A percentile compares a stretch with the other conserved stretches of the same genome.
Evolutionary conservation across 305 asterid genomes (phyloP).

Genomic region (Fraxinus ornus): DNA sequence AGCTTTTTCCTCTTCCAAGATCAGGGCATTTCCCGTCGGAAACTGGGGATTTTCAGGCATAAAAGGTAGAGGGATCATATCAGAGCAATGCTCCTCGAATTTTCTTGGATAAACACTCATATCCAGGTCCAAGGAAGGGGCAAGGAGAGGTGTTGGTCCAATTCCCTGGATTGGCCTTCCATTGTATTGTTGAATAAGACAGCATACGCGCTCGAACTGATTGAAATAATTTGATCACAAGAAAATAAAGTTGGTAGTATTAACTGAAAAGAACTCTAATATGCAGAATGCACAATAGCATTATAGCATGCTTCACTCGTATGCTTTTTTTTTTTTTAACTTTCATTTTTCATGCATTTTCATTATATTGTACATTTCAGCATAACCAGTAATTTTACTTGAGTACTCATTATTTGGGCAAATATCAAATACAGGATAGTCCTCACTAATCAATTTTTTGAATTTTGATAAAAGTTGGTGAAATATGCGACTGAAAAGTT

Average conservation of each 20-base stretch:
- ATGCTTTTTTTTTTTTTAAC: not conserved
- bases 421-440: not conserved
- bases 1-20: constrained; percentile 70
- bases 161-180: constrained; percentile 54
- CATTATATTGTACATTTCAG: not conserved
- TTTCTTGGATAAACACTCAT: constrained; percentile 54
- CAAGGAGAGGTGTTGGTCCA: constrained; percentile 38
- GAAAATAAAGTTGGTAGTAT: not conserved
- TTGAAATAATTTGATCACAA: not conserved
- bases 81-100: constrained; percentile 45
- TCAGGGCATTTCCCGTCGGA: constrained; percentile 37
- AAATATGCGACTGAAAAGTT: too few relatives aligned
- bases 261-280: not conserved
- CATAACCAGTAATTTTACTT: not conserved
- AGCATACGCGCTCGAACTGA: constrained; percentile 74
- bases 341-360: not conserved
- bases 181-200: constrained; percentile 55
- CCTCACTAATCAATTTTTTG: not conserved
- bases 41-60: constrained; percentile 55
- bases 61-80: constrained; percentile 48
- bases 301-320: not conserved
- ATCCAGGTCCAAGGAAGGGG: constrained; percentile 65
- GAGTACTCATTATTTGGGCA: not conserved
- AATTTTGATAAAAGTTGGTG: not conserved
- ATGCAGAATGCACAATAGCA: not conserved